These are phyloP conservation scores for Calendula officinalis DNA, from an alignment of 129 eudicot genomes.

Conservation along the genomic window DNA sequence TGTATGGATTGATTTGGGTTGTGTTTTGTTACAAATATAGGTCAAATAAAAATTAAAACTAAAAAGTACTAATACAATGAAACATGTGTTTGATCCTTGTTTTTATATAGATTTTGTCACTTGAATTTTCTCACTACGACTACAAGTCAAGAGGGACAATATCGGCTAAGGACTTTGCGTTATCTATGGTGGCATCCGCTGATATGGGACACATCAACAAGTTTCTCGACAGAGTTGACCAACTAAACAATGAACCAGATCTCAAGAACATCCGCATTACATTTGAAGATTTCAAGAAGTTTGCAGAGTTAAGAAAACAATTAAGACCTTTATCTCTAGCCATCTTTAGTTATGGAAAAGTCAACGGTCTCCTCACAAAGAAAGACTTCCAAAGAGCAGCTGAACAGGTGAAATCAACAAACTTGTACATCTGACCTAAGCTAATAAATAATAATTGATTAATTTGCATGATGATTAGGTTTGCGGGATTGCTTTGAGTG, in stretches of 20 bases:
- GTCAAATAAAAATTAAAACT: background rate
- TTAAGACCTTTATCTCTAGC: constrained; percentile 72
- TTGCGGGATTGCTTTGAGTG: constrained; percentile 61
- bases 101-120: constrained; percentile 51
- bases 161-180: constrained; percentile 84
- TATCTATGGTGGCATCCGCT: constrained; percentile 94
- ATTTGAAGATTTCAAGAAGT: constrained; percentile 67
- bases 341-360: constrained; percentile 73
- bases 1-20: background rate
- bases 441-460: constrained; percentile 18
- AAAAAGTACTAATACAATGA: background rate
- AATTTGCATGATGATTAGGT: constrained; percentile 42
- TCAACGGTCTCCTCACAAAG: constrained; percentile 74
- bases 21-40: too few relatives aligned
- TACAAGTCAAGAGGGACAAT: constrained; percentile 67
- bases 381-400: constrained; percentile 75
- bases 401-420: constrained; percentile 36
- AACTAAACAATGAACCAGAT: constrained; percentile 44
- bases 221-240: constrained; percentile 64
- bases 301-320: constrained; percentile 60
- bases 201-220: constrained; percentile 75
- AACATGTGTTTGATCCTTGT: constrained; percentile 5
- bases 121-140: constrained; percentile 91
- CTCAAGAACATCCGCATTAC: constrained; percentile 56
- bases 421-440: background rate